Conservation (phyloP, 495 filamentous ascomycete genomes). For the Hypoxylon cercidicola region DNA sequence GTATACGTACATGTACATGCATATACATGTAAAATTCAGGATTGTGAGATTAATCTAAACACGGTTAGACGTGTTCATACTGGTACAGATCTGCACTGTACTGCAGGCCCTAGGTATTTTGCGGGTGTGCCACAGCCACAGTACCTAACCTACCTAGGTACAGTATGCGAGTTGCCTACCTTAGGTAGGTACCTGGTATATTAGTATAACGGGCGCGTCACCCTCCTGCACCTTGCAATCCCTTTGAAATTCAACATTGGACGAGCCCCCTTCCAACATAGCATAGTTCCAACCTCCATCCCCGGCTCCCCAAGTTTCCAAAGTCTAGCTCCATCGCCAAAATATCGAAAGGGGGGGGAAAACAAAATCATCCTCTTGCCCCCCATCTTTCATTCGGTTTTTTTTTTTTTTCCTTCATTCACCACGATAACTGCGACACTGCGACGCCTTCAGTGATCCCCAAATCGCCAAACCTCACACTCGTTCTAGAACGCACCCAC, state of each 20-base stretch:
- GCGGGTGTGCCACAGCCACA: slow-evolving; percentile 5
- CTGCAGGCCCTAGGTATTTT: background rate
- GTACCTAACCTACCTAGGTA: background rate
- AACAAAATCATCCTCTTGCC: slow-evolving; percentile 40
- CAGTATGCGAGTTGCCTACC: background rate
- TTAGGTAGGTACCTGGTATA: slow-evolving; percentile 8
- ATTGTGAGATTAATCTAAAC: slow-evolving; percentile 29
- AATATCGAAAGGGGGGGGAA: slow-evolving; percentile 34
- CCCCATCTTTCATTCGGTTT: slow-evolving; percentile 35
- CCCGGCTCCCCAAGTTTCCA: background rate
- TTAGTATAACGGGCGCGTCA: slow-evolving; percentile 38
- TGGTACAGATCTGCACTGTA: slow-evolving; percentile 10
- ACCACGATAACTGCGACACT: slow-evolving; percentile 8
- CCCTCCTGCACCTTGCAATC: slow-evolving; percentile 20
- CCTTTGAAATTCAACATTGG: slow-evolving; percentile 38
- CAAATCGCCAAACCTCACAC: slow-evolving; percentile 20
- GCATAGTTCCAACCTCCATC: slow-evolving; percentile 33
- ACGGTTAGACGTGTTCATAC: slow-evolving; percentile 10
- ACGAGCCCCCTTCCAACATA: slow-evolving; percentile 40
- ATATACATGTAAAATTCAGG: slow-evolving; percentile 37
- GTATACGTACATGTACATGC: slow-evolving; percentile 12
- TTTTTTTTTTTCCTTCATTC: slow-evolving; percentile 7
- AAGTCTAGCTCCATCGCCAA: slow-evolving; percentile 27
- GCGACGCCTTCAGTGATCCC: slow-evolving; percentile 7
- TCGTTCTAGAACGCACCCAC: slow-evolving; percentile 22